Base-by-base conservation (phyloP, 2,329 filamentous ascomycete genomes). In the Penicillium hesseltinei region DNA sequence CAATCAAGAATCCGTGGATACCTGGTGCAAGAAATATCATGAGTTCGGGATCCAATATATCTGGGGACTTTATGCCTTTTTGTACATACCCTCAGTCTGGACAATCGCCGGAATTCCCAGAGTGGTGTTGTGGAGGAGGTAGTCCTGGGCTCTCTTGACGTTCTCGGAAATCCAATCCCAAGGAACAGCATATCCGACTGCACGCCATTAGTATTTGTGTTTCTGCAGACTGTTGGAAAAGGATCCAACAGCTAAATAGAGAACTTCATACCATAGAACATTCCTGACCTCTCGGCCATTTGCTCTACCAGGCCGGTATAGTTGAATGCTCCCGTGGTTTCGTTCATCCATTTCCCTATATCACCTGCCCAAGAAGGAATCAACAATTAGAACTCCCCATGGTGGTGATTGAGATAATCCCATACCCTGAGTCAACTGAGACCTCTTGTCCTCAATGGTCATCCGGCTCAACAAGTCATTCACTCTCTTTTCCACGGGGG, bases 361-460 rank as follows among this genome's bases (percentile, higher is more conserved):
- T 91, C 89, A 47, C 88, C 81, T 76, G 43, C 15, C 33, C 29
- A 33, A 15, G 11, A 51, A 10, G n/a, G 17, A 17, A 21, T 44
- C 11, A 54, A 33, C 9, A 23, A 21, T 5, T 35, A 10, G 2
- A 19, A 2, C 19, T 5, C 1, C 1, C 8, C 1, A 29, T n/a
- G 2, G 21, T 5, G 2, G 3, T 0, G 3, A 38, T 2, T 19
- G 3, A 45, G 4, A 29, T 17, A 1, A 15, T 31, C 31, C 40
- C 51, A 27, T 56, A 73, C 71, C 85, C 69, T 88, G 86, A 29
- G 88, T 79, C 63, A 88, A 77, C 70, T 91, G 89, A 1, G 86
- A 81, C 44, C 84, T 82, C 75, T 92, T 92, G 58, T 92, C 89
- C 66, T 88, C 80, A 54, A 90, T 82, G 0, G 86, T 90, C 89